phyloP scores from a whole-genome alignment of 2,329 filamentous ascomycete species.

The Fulvia fulva region DNA sequence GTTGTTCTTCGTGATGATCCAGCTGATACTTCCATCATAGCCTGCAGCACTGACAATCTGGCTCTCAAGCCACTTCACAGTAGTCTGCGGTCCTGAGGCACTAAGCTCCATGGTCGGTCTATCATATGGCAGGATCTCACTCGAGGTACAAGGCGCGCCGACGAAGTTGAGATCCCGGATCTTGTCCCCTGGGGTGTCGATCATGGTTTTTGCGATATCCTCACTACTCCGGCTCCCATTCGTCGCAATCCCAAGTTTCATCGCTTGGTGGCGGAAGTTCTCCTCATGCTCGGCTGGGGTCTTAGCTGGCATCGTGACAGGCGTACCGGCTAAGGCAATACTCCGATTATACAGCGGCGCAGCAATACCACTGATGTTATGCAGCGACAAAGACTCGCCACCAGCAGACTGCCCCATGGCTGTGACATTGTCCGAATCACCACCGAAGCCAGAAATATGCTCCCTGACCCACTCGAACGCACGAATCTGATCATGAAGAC shows the following conservation, averaged over 20 bases:
- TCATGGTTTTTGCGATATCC: background rate
- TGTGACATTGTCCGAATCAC: slow-evolving; percentile 39
- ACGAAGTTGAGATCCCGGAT: background rate
- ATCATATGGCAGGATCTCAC: background rate
- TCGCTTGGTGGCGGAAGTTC: background rate
- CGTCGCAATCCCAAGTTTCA: background rate
- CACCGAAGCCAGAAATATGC: slow-evolving; percentile 45
- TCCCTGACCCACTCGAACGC: slow-evolving; percentile 56
- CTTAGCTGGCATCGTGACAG: background rate
- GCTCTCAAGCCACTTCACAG: background rate
- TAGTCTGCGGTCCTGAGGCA: background rate
- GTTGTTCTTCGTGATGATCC: background rate
- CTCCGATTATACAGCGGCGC: background rate
- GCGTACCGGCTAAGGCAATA: background rate
- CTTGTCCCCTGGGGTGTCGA: background rate
- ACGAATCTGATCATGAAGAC: slow-evolving; percentile 51
- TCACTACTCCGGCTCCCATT: background rate
- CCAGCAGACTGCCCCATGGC: background rate
- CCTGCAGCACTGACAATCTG: background rate
- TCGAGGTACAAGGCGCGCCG: background rate
- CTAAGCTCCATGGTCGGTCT: background rate
- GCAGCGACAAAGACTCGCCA: background rate
- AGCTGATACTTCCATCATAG: background rate
- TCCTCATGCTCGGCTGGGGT: background rate
- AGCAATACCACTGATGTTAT: background rate